Evolutionary conservation across 352 stramenopile species (phyloP).

Genomic region (Phytopythium montanum): DNA sequence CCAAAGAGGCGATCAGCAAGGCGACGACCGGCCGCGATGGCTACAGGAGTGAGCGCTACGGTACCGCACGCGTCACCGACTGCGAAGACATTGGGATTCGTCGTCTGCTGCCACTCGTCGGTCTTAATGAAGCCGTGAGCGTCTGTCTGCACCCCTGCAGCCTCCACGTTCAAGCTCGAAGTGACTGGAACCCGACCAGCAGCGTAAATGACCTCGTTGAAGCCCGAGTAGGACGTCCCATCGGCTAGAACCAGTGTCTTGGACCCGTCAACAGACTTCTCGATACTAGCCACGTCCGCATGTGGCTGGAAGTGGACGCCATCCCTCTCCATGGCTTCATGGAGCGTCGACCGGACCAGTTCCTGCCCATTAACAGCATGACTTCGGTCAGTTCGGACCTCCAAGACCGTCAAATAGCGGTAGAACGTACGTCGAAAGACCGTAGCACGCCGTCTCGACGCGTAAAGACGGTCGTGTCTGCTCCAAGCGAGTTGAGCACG

Average conservation of each 20-base stretch:
- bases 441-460: slow-evolving; percentile 83
- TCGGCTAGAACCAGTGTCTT: slow-evolving; percentile 54
- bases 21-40: slow-evolving; percentile 77
- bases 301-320: slow-evolving; percentile 48
- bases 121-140: slow-evolving; percentile 73
- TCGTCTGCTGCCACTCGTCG: slow-evolving; percentile 91
- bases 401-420: too few relatives aligned
- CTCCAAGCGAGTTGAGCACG: slow-evolving; percentile 92
- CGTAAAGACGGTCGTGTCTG: slow-evolving; percentile 89
- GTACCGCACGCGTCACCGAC: slow-evolving; percentile 74
- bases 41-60: slow-evolving; percentile 78
- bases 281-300: slow-evolving; percentile 36
- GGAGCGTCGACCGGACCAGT: slow-evolving; percentile 43
- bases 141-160: slow-evolving; percentile 58
- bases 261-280: slow-evolving; percentile 36
- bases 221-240: slow-evolving; percentile 31
- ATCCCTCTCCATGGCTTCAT: slow-evolving; percentile 55
- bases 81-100: slow-evolving; percentile 70
- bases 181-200: slow-evolving; percentile 47
- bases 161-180: slow-evolving; percentile 61
- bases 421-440: slow-evolving; percentile 75
- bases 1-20: slow-evolving; percentile 89
- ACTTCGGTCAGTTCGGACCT: neutral
- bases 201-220: slow-evolving; percentile 90
- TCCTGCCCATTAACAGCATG: slow-evolving; percentile 14